phyloP scores from a whole-genome alignment of 2,329 filamentous ascomycete species.

The Trichocomaceae sp. region DNA sequence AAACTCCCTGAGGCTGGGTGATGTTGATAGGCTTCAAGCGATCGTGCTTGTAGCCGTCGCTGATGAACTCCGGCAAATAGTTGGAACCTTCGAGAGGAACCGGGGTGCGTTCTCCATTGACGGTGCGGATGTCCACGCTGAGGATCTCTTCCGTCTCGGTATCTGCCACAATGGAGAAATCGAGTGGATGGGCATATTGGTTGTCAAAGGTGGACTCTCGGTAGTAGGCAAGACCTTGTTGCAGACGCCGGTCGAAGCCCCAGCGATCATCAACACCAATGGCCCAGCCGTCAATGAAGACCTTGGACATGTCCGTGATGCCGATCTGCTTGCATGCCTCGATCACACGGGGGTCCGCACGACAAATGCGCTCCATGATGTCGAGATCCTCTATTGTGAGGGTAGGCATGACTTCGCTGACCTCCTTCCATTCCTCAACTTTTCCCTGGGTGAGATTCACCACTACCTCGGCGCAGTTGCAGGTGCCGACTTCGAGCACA shows the following conservation, averaged over 20 bases:
- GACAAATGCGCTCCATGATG: conserved; percentile 29
- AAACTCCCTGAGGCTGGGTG: conserved; percentile 81
- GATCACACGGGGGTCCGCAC: conserved; percentile 27
- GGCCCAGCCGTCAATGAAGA: conserved; percentile 72
- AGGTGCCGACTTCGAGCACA: conserved; percentile 35
- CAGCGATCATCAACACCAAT: conserved; percentile 39
- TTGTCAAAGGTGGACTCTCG: conserved; percentile 61
- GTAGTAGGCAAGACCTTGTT: conserved; percentile 53
- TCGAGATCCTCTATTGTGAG: conserved; percentile 32
- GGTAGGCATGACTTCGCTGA: conserved; percentile 43
- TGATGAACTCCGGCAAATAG: conserved; percentile 63
- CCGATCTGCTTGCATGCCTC: conserved; percentile 29
- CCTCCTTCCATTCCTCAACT: conserved; percentile 27
- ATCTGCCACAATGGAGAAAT: conserved; percentile 90
- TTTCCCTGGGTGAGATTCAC: conserved; percentile 22
- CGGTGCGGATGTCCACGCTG: conserved; percentile 73
- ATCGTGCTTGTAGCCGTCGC: conserved; percentile 68
- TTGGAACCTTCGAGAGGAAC: conserved; percentile 44
- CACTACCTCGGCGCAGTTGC: conserved; percentile 23
- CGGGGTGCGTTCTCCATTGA: conserved; percentile 67
- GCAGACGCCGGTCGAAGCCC: conserved; percentile 49
- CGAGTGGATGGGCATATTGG: conserved; percentile 84
- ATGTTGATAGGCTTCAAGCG: conserved; percentile 79
- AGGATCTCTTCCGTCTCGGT: conserved; percentile 70
- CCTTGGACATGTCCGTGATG: conserved; percentile 74